These are phyloP conservation scores for Eleusine coracana DNA, from an alignment of 176 grass and related monocot species.

Conservation along the genomic window DNA sequence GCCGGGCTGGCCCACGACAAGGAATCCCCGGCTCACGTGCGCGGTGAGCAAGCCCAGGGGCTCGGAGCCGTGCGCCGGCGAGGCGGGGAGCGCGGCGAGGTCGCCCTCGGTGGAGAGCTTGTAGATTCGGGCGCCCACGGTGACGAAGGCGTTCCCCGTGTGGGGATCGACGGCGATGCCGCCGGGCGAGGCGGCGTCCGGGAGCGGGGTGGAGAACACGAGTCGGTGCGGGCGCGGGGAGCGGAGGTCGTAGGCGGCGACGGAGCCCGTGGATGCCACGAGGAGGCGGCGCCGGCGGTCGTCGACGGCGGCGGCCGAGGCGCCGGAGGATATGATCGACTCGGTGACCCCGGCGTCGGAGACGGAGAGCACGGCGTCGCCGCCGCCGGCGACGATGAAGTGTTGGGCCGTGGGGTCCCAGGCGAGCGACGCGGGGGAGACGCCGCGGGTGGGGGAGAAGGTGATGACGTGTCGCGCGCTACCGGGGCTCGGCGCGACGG, in stretches of 20 bases:
- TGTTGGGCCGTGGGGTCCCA: slow-evolving; percentile 83
- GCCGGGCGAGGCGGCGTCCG: slow-evolving; percentile 42
- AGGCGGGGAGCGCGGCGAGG: slow-evolving; percentile 39
- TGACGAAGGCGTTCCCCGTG: slow-evolving; percentile 65
- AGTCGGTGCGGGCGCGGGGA: slow-evolving; percentile 60
- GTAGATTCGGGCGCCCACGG: slow-evolving; percentile 55
- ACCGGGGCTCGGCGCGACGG: slow-evolving; percentile 26
- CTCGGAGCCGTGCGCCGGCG: slow-evolving; percentile 45
- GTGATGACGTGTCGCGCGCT: slow-evolving; percentile 60
- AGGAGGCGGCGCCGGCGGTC: slow-evolving; percentile 69
- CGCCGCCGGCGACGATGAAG: slow-evolving; percentile 69
- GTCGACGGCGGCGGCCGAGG: slow-evolving; percentile 47
- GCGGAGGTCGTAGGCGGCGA: slow-evolving; percentile 71
- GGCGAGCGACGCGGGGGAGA: slow-evolving; percentile 52
- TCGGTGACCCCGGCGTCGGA: slow-evolving; percentile 86
- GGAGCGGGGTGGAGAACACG: slow-evolving; percentile 54
- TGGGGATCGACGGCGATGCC: slow-evolving; percentile 70
- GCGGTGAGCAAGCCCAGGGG: slow-evolving; percentile 47
- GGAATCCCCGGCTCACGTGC: slow-evolving; percentile 74
- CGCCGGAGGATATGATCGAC: slow-evolving; percentile 44
- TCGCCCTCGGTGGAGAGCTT: slow-evolving; percentile 50
- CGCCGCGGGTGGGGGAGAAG: slow-evolving; percentile 36
- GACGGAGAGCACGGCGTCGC: slow-evolving; percentile 58
- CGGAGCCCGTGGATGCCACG: slow-evolving; percentile 47
- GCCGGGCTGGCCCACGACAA: slow-evolving; percentile 58